Evolutionary conservation across 805 yeast species (phyloP).

Genomic region (Yarrowia keelungensis): DNA sequence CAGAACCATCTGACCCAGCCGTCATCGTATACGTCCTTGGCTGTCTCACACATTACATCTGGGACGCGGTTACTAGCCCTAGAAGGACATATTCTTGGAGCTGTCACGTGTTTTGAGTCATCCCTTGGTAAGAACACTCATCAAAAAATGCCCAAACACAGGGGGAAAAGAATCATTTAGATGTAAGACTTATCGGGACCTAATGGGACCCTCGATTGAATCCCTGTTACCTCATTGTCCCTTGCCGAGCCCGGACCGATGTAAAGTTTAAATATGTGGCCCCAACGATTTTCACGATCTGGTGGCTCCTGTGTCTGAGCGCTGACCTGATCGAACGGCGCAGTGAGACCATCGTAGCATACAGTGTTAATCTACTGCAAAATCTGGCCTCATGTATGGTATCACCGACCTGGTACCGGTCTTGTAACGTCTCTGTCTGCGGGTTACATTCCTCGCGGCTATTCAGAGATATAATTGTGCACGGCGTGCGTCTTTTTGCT

Average conservation of each 20-base stretch:
- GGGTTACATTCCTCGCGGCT: constrained; percentile 23
- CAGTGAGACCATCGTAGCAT: too few species aligned
- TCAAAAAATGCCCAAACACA: too few species aligned
- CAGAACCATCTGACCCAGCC: constrained; percentile 16
- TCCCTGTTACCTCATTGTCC: not conserved
- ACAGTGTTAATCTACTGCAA: too few species aligned
- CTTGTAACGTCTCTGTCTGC: not conserved
- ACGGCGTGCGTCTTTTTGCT: constrained; percentile 31
- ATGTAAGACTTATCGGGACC: too few species aligned
- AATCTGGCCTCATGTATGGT: not conserved
- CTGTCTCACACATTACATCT: not conserved
- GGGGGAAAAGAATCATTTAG: too few species aligned
- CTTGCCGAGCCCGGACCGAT: constrained; percentile 16
- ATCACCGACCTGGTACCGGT: constrained; percentile 10
- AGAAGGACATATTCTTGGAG: not conserved
- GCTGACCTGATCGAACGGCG: too few species aligned
- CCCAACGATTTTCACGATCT: not conserved
- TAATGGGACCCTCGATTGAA: not conserved
- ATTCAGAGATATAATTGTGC: constrained; percentile 1
- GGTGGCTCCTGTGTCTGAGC: too few species aligned
- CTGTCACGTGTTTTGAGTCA: not conserved
- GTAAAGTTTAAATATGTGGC: constrained; percentile 1
- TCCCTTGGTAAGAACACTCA: too few species aligned
- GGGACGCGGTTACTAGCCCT: not conserved
- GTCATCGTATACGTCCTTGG: constrained; percentile 31